Percentiles rank a stretch among this genome's conserved stretches.
These are phyloP conservation scores for Penicillium frequentans DNA, from an alignment of 2,329 filamentous ascomycete species.

Conservation along the genomic window DNA sequence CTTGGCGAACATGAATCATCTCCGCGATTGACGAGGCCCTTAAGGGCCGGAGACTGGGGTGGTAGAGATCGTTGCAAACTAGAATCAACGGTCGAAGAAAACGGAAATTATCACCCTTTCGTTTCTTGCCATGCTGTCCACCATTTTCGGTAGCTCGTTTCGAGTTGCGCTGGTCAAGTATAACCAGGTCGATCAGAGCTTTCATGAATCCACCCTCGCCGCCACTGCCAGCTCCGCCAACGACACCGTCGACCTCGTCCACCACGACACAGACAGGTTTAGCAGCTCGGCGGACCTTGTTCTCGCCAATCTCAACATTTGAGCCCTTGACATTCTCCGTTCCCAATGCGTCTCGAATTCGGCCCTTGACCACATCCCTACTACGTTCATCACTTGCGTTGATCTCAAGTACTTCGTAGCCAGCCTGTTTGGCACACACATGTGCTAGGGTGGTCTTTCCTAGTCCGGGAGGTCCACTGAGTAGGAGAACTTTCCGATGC, in stretches of 20 bases:
- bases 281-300: slow-evolving; percentile 67
- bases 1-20: slow-evolving; percentile 87
- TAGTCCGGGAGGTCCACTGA: slow-evolving; percentile 88
- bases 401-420: slow-evolving; percentile 95
- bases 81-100: slow-evolving; percentile 85
- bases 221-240: slow-evolving; percentile 71
- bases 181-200: slow-evolving; percentile 85
- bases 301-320: slow-evolving; percentile 47
- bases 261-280: slow-evolving; percentile 91
- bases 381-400: slow-evolving; percentile 97
- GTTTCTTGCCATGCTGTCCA: slow-evolving; percentile 41
- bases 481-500: slow-evolving; percentile 82
- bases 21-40: slow-evolving; percentile 85
- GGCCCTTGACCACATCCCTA: slow-evolving; percentile 81
- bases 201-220: slow-evolving; percentile 95
- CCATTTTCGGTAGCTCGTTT: slow-evolving; percentile 31
- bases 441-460: slow-evolving; percentile 97
- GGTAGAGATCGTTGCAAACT: slow-evolving; percentile 97
- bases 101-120: slow-evolving; percentile 81
- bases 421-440: slow-evolving; percentile 91
- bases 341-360: slow-evolving; percentile 86
- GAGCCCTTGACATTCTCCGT: slow-evolving; percentile 86
- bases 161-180: slow-evolving; percentile 80
- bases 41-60: slow-evolving; percentile 80
- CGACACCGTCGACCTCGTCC: slow-evolving; percentile 94